A percentile compares a stretch with the other conserved stretches of the same genome.
These are phyloP conservation scores for Ophiostoma perfectum DNA, from an alignment of 2,329 filamentous ascomycete genomes.

Conservation along the genomic window DNA sequence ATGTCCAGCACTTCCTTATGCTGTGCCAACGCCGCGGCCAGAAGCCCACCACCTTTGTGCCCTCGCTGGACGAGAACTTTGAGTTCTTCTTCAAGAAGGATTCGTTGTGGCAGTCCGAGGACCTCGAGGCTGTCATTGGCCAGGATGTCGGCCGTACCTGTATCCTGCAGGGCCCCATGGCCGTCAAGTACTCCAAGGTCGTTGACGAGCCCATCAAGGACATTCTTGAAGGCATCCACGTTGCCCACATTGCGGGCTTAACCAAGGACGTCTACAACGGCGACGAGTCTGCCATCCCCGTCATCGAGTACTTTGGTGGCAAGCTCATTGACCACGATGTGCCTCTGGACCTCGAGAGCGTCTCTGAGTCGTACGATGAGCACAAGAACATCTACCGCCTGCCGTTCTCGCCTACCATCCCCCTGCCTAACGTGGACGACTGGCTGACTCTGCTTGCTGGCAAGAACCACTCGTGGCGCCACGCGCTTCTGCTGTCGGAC, in stretches of 20 bases:
- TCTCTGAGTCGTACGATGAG: conserved; percentile 74
- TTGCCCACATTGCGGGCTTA: conserved; percentile 76
- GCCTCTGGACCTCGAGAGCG: conserved; percentile 69
- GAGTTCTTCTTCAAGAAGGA: conserved; percentile 99
- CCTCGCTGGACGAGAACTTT: conserved; percentile 91
- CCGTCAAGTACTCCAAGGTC: conserved; percentile 80
- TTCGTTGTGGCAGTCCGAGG: conserved; percentile 97
- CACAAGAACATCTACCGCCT: conserved; percentile 80
- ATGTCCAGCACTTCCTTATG: conserved; percentile 93
- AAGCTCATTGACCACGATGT: conserved; percentile 68
- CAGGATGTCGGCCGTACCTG: conserved; percentile 95
- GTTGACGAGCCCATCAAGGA: conserved; percentile 93
- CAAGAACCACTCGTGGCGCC: conserved; percentile 80
- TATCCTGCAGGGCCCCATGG: conserved; percentile 91
- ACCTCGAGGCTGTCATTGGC: conserved; percentile 88
- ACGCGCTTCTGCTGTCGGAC: conserved; percentile 89
- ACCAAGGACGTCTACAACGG: conserved; percentile 73
- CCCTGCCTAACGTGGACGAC: conserved; percentile 70
- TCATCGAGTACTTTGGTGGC: conserved; percentile 92
- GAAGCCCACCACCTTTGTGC: conserved; percentile 96
- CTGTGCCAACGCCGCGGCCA: conserved; percentile 87
- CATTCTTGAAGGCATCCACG: conserved; percentile 85
- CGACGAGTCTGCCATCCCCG: conserved; percentile 68
- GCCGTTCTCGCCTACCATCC: conserved; percentile 65
- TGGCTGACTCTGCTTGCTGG: conserved; percentile 90